Evolutionary conservation across 2,329 filamentous ascomycete genomes (phyloP), one percentile per base, ranked within the genome.

Genomic region (Passalora sequoiae): DNA sequence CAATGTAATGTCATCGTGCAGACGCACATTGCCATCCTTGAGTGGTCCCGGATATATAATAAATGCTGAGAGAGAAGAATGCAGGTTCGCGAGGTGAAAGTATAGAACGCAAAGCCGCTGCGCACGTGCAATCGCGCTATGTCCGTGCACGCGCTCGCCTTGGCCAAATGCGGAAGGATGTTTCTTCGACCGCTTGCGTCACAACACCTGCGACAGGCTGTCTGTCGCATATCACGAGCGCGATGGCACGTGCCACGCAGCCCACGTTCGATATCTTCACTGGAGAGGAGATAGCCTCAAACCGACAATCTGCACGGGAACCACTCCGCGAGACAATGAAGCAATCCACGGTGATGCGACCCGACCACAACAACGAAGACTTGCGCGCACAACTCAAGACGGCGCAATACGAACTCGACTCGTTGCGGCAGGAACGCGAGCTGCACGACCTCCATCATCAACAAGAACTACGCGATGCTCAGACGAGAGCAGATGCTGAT

Each of bases 361-460:
- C 66, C 20, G 69, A 72, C 43, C 60, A 64, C 51, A 61, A 64
- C 55, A 83, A 78, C 47, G 89, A 97, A 59, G 84, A 89, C 52
- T 74, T 97, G 19, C 89, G 91, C 60, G 87, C 91, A 2, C 88
- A 96, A 66, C 73, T 97, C 30, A 92, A 89, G 49, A 86, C 88
- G 0, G 71, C 96, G 38, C 83, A 83, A 49, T 98, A 96, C 68
- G 87, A 91, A 46, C 75, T 95, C 53, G 86, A 89, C 58, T 91
- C 86, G 13, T 71, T 86, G 40, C 89, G 91, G 58, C 87, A 95
- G 56, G 91, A 97, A 60, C 83, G 86, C 56, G 88, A 94, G 45
- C 77, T 96, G 57, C 73, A 81, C 36, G 75, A 80, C 7, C 73
- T 95, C 12, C 82, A 87, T 49, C 85, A 92, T 56, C 84, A 88